phyloP scores from a whole-genome alignment of 306 rosid species.

The Lupinus albus region DNA sequence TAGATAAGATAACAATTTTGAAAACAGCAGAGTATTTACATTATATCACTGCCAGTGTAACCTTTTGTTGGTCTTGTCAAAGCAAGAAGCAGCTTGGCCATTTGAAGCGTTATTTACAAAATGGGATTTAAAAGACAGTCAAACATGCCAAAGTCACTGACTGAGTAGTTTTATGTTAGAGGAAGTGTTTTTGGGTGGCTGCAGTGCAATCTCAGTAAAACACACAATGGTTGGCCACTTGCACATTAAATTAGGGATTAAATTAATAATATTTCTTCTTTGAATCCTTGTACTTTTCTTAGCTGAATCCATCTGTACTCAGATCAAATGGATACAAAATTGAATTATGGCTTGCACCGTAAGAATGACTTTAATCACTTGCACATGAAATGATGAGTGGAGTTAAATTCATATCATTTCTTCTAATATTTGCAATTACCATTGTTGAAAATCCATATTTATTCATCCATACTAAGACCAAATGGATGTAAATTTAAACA shows the following conservation, averaged over 20 bases:
- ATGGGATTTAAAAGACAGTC: not conserved
- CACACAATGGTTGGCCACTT: conserved; percentile 19
- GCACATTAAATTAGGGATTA: conserved; percentile 2
- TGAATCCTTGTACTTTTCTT: conserved; percentile 12
- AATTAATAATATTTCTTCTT: not conserved
- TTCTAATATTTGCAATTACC: no score
- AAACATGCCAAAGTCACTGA: conserved; percentile 1
- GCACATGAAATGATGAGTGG: no score
- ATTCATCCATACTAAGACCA: no score
- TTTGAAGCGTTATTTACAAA: conserved; percentile 22
- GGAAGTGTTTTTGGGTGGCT: conserved; percentile 2
- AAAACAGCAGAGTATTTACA: not conserved
- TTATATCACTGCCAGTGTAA: not conserved
- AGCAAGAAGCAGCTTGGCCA: not conserved
- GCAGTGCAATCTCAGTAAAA: not conserved
- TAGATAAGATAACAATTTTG: not conserved
- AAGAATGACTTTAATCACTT: not conserved
- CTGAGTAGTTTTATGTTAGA: not conserved
- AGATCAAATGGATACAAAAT: not conserved
- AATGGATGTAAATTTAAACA: no score
- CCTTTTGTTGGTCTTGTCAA: conserved; percentile 10
- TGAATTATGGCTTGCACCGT: conserved; percentile 1
- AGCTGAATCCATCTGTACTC: conserved; percentile 27
- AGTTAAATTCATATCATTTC: no score
- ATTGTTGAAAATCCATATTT: no score